Conservation (phyloP, 2,329 filamentous ascomycete species). For the Sarocladium brachiariae region DNA sequence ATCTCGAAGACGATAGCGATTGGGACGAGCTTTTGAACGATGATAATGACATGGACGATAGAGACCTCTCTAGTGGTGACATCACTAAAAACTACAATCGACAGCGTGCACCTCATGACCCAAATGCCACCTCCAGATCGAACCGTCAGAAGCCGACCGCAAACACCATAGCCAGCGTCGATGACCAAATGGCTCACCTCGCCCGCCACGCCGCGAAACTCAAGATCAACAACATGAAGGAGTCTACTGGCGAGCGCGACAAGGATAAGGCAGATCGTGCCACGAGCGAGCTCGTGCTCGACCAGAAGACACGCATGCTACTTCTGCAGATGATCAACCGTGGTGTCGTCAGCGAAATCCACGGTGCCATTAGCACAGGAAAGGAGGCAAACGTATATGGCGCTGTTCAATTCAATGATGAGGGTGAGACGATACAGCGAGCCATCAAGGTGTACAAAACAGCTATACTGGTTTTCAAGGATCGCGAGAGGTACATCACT, state of each 20-base stretch:
- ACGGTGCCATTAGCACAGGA: slow-evolving; percentile 91
- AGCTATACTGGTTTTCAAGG: slow-evolving; percentile 94
- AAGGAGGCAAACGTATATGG: slow-evolving; percentile 99
- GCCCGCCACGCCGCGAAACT: slow-evolving; percentile 82
- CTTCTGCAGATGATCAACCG: slow-evolving; percentile 93
- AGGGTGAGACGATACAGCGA: slow-evolving; percentile 56
- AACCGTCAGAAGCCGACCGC: slow-evolving; percentile 74
- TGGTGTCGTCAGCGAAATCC: slow-evolving; percentile 80
- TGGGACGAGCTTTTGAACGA: slow-evolving; percentile 16
- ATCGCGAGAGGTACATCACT: slow-evolving; percentile 90
- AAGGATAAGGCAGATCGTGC: slow-evolving; percentile 91
- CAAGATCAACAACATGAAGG: slow-evolving; percentile 61
- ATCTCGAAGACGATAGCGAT: slow-evolving; percentile 19
- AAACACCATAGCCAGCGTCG: slow-evolving; percentile 72
- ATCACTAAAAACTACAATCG: slow-evolving; percentile 86
- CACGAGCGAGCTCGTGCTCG: slow-evolving; percentile 89
- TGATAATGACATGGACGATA: slow-evolving; percentile 22
- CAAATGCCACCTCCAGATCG: slow-evolving; percentile 45
- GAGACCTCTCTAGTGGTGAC: slow-evolving; percentile 49
- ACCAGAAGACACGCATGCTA: slow-evolving; percentile 92
- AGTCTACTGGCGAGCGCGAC: slow-evolving; percentile 41
- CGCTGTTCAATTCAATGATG: slow-evolving; percentile 59
- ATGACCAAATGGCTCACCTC: slow-evolving; percentile 83
- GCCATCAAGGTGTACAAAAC: slow-evolving; percentile 99
- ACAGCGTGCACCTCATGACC: slow-evolving; percentile 59